Evolutionary conservation across 148 eudicot species (phyloP), one percentile per base, ranked within the genome.

Genomic region (Simmondsia chinensis): DNA sequence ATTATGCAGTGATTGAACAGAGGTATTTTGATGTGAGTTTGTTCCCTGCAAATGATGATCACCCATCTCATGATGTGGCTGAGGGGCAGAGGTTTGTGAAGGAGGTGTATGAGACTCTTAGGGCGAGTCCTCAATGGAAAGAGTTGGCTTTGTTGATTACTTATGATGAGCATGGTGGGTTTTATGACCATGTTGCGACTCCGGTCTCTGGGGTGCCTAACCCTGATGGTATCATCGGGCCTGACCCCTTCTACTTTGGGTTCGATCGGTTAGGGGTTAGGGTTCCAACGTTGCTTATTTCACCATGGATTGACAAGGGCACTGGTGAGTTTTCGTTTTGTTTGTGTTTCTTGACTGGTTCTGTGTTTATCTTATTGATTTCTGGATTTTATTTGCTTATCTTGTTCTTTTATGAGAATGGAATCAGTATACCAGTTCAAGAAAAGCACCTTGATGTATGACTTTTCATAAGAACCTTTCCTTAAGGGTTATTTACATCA

Each of bases 151-250:
- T 87, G 33, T 57, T 87, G 64, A 76, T 87, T 19, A 87, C 96
- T 4, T 87, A 87, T 31, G 96, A 87, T 65, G 96, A 87, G 46
- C 96, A 87, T 63, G 96, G 96, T 46, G 96, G 96, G 53, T 87
- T 87, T 42, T 87, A 61, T 59, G 96, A 87, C 66, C 96, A 87
- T 50, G 96, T 87, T 25, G 66, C 88, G 0, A 87, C 96, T 0
- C 96, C 96, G 18, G 88, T 82, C 37, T 52, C 71, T 5, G 80
- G 83, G 38, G 96, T 87, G 44, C 96, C 96, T 50, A 87, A 79
- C 33, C 96, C 96, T 6, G 96, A 87, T 79, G 96, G 96, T 51
- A 79, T 87, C 2, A 60, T 82, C 22, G 96, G 96, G 4, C 84
- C 87, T 6, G 82, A 73, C 21, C 96, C 94, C 0, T 87, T 21